Evolutionary conservation across 139 green algal genomes (phyloP).

Genomic region (Penium margaritaceum): DNA sequence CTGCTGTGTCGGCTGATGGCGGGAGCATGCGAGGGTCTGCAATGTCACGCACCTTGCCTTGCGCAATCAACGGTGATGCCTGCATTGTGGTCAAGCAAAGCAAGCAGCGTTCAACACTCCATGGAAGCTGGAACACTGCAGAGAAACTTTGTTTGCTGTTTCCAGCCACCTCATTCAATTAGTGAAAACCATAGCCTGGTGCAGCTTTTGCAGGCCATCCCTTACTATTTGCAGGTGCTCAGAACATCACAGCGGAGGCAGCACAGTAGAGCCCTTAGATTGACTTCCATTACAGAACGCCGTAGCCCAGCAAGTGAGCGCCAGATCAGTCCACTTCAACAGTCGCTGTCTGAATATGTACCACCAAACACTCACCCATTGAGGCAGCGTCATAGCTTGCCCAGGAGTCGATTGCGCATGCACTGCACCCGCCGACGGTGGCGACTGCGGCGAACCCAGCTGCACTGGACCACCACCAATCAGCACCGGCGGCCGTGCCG

Average conservation of each 20-base stretch:
- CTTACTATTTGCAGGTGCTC: background rate
- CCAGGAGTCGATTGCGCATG: background rate
- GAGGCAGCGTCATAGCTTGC: background rate
- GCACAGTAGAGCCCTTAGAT: background rate
- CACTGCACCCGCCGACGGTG: background rate
- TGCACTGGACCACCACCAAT: no score
- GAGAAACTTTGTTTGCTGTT: background rate
- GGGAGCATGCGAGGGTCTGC: background rate
- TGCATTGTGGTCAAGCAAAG: background rate
- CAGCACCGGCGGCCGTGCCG: conserved; percentile 11
- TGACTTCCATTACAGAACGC: background rate
- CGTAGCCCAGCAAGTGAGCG: background rate
- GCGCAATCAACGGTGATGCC: background rate
- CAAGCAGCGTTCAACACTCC: background rate
- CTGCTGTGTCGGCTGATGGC: no score
- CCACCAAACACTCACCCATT: conserved; percentile 8
- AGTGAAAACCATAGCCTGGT: background rate
- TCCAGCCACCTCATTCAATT: background rate
- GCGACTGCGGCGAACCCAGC: background rate
- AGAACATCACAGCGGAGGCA: background rate
- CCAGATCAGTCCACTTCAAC: background rate
- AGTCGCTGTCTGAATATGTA: no score
- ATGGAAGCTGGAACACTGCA: background rate
- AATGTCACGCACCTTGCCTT: background rate
- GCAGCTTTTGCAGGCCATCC: background rate